Evolutionary conservation across 1,284 basidiomycete species (phyloP), one percentile per base, ranked within the genome.

Genomic region (Melanopsichium pennsylvanicum): DNA sequence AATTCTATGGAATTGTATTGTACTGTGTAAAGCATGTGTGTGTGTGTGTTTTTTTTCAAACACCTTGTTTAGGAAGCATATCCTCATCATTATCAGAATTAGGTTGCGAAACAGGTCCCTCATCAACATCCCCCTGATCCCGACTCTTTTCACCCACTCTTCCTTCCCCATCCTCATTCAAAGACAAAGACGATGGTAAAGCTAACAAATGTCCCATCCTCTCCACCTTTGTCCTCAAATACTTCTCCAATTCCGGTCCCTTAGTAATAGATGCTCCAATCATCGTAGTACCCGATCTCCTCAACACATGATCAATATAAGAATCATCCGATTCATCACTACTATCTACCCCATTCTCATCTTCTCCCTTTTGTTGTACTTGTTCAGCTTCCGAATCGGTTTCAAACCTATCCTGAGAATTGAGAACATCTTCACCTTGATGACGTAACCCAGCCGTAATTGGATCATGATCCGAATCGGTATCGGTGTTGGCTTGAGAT

Each of bases 181-280:
- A n/a, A n/a, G n/a, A n/a, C n/a, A n/a, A n/a, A n/a, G n/a, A n/a
- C n/a, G 41, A 42, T 1, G 85, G 85, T 18, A 92, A 80, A 23
- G 89, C 87, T 22, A 96, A 83, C 84, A 95, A 88, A 82, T 98
- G 95, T 10, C 96, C 96, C 96, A 99, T 99, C 58, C 90, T 86
- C 78, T 93, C 85, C 18, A 98, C 88, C 82, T 99, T 99, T 41
- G 96, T 98, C 77, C 91, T 86, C 73, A 99, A 82, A 80, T 99
- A 99, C 83, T 90, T 93, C 77, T 98, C 93, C 72, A 99, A 82
- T 75, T 99, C 96, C 44, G 88, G 88, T 0, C 92, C 92, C 48
- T 88, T 84, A 8, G 90, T 90, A 31, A 87, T 87, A 26, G 89
- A 87, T 2, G 88, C 90, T 2, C 93, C 93, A 42, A 94, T 88